Conservation (phyloP, 129 eudicot species). For the Artemisia tridentata region DNA sequence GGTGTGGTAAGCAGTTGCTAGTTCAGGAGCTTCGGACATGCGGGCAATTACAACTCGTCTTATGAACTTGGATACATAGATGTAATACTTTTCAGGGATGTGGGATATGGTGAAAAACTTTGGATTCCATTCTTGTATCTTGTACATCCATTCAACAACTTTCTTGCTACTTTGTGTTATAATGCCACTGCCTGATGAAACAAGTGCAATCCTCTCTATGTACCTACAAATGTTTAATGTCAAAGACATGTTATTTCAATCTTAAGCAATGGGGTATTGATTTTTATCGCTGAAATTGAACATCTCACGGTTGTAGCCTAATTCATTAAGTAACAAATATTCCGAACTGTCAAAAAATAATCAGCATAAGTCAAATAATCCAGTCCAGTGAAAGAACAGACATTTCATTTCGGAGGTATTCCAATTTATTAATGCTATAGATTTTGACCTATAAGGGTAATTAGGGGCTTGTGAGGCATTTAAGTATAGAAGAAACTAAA, state of each 20-base stretch:
- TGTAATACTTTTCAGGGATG: conserved; percentile 64
- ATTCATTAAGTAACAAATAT: not conserved
- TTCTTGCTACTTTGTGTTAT: conserved; percentile 52
- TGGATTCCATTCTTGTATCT: conserved; percentile 86
- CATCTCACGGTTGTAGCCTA: not conserved
- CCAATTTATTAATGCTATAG: not conserved
- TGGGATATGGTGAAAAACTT: conserved; percentile 82
- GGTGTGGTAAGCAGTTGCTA: conserved; percentile 74
- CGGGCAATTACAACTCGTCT: conserved; percentile 82
- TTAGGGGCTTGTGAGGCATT: not conserved
- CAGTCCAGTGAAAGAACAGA: not conserved
- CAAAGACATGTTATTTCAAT: not conserved
- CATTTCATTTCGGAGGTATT: not conserved
- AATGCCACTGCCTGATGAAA: conserved; percentile 57
- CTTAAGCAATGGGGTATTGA: not conserved
- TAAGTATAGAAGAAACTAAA: not conserved
- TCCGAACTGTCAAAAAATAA: not conserved
- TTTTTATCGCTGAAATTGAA: no score
- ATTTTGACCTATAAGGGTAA: not conserved
- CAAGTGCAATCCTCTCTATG: conserved; percentile 79
- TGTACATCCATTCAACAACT: conserved; percentile 73
- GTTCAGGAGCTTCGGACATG: conserved; percentile 86
- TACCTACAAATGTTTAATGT: conserved; percentile 43
- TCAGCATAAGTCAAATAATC: not conserved
- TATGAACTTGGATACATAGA: conserved; percentile 56